These are phyloP conservation scores for Colletotrichum aenigma DNA, from an alignment of 2,329 filamentous ascomycete species.

Conservation along the genomic window DNA sequence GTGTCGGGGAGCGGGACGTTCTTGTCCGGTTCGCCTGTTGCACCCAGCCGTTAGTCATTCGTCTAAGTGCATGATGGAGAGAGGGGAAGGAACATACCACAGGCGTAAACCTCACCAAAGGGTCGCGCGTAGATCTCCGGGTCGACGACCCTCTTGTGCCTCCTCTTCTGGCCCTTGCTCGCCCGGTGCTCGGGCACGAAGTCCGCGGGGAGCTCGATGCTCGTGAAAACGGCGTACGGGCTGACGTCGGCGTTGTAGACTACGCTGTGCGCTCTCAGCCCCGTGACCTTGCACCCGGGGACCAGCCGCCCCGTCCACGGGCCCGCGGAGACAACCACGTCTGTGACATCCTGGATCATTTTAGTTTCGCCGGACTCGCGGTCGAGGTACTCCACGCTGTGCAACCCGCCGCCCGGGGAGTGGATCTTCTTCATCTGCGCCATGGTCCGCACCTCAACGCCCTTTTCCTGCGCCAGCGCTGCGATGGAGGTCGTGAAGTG, in stretches of 20 bases:
- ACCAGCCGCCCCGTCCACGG: slow-evolving; percentile 68
- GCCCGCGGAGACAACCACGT: slow-evolving; percentile 61
- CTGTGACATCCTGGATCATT: slow-evolving; percentile 50
- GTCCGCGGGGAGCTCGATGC: slow-evolving; percentile 74
- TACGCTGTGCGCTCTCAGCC: slow-evolving; percentile 68
- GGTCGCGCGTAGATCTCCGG: slow-evolving; percentile 95
- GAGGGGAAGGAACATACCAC: slow-evolving; percentile 57
- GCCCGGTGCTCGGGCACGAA: slow-evolving; percentile 60
- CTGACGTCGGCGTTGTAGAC: slow-evolving; percentile 69
- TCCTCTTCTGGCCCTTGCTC: slow-evolving; percentile 52
- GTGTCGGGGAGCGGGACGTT: slow-evolving; percentile 75
- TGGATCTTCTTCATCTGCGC: slow-evolving; percentile 72
- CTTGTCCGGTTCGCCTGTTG: slow-evolving; percentile 75
- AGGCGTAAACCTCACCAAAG: slow-evolving; percentile 89
- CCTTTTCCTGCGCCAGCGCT: slow-evolving; percentile 71
- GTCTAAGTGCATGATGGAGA: neutral
- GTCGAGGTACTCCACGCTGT: slow-evolving; percentile 65
- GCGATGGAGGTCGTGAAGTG: slow-evolving; percentile 89
- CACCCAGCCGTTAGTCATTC: neutral
- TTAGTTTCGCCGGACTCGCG: slow-evolving; percentile 39
- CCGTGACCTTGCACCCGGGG: slow-evolving; percentile 61
- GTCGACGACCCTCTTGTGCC: slow-evolving; percentile 68
- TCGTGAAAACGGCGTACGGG: slow-evolving; percentile 83
- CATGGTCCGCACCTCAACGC: slow-evolving; percentile 70
- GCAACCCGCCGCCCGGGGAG: slow-evolving; percentile 52